Evolutionary conservation across 2,329 filamentous ascomycete genomes (phyloP), one percentile per base, ranked within the genome.

Genomic region (Penicillium sp.): DNA sequence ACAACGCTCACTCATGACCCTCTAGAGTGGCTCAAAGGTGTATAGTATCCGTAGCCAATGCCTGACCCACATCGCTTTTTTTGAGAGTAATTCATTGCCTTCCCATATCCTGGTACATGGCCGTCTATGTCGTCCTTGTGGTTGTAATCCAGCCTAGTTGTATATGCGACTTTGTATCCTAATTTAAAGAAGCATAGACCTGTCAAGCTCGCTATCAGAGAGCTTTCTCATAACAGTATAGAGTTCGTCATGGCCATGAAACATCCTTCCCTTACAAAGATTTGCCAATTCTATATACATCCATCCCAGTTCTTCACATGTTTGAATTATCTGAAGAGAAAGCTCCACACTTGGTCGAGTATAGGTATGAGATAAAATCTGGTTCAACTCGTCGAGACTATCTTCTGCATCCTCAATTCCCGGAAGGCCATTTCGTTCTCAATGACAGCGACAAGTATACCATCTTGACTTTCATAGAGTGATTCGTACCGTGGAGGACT

Each of bases 381-480:
- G n/a, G n/a, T n/a, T 14, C 23, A 11, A 14, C 3, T 5, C 14
- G 4, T 23, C 18, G 18, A 39, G 13, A 13, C 10, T n/a, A n/a
- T 23, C 36, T 39, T 21, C 3, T 39, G 10, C 3, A 23, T 3
- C 23, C 36, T 26, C 24, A 14, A 46, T 46, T 46, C 26, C 16
- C 43, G 43, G 14, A 31, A 13, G 13, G 18, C 16, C 19, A 16
- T 47, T 34, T 23, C 18, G 36, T 47, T 36, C 9, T 36, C 29
- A 23, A 47, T 36, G 29, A 47, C 29, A 21, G 44, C 36, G 29
- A 36, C 24, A 34, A 47, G 16, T 34, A 23, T 23, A 23, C 24
- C 31, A 34, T 47, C 44, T 21, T 47, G 28, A 29, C 19, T 47
- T 47, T 47, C 29, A 47, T 34, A 16, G 44, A 14, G 42, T 44